Base-by-base conservation (phyloP, 2,329 filamentous ascomycete genomes). In the Nigrospora oryzae region DNA sequence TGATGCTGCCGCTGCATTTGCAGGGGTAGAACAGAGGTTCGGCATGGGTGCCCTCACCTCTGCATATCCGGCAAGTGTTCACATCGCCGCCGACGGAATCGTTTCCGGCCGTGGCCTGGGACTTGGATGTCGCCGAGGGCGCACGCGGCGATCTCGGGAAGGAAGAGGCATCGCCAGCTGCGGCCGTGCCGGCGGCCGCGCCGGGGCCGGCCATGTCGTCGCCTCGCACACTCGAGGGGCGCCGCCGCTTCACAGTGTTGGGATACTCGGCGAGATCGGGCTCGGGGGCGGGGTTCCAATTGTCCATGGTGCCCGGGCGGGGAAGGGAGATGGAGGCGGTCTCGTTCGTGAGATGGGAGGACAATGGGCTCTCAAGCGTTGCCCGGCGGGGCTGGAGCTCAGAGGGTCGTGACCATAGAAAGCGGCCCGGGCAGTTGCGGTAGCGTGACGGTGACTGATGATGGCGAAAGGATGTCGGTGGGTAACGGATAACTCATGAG, bases 1-100 rank as follows among this genome's bases (percentile, higher is more conserved):
- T 96, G 70, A 98, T 98, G 68, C 91, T 97, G 46, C 93, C 93
- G 61, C 89, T 96, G 71, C 93, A 98, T 73, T 96, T 96, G 82
- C 93, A 98, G 6, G 93, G 93, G 61, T 94, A 93, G 71, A 95
- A 98, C 35, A 98, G 77, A 47, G 89, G 89, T 61, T 97, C 93
- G 4, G 86, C 78, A 4, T 75, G 65, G 1, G 85, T 86, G 45
- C 80, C 89, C 65, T 98, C 94, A 43, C 88, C 89, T 55, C 94
- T 81, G 67, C 93, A 98, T 72, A 98, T 98, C 49, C 93, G 84
- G 71, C 93, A 98, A n/a, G 89, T 94, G 60, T 95, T 87, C 46
- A 76, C 74, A 44, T 86, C 82, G 53, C 52, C 38, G 49, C 48
- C 36, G 52, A 52, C 45, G 50, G 56, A 53, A 51, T 62, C 58